Conservation (phyloP, 306 rosid genomes). For the Vachellia pachyceras region DNA sequence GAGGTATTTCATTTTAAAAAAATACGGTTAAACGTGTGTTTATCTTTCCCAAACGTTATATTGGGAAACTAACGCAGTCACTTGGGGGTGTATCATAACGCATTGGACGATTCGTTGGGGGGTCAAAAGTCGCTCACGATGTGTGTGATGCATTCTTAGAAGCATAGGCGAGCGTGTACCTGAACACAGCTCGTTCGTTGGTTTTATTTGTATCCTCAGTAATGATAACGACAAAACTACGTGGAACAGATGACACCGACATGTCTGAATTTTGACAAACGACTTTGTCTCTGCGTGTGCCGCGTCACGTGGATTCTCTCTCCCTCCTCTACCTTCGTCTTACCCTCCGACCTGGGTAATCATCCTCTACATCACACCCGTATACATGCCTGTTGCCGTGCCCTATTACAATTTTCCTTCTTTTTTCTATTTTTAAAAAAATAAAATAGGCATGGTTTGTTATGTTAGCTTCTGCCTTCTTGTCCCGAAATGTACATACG, state of each 20-base stretch:
- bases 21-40: no score
- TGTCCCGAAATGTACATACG: no score
- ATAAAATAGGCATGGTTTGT: no score
- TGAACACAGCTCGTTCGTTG: neutral
- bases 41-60: no score
- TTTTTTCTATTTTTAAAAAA: neutral
- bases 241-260: slow-evolving; percentile 8
- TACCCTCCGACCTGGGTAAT: neutral
- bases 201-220: neutral
- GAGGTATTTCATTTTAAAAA: no score
- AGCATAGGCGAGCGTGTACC: neutral
- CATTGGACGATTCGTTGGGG: no score
- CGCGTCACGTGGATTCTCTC: neutral
- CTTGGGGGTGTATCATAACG: no score
- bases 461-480: no score
- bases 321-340: neutral
- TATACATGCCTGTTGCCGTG: neutral
- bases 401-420: neutral
- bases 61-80: no score
- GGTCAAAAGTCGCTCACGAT: no score
- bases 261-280: neutral
- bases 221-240: neutral
- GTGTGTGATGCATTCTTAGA: no score
- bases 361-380: neutral
- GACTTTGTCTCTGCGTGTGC: neutral